These are phyloP conservation scores for Triadica sebifera DNA, from an alignment of 345 rosid genomes.

Conservation along the genomic window DNA sequence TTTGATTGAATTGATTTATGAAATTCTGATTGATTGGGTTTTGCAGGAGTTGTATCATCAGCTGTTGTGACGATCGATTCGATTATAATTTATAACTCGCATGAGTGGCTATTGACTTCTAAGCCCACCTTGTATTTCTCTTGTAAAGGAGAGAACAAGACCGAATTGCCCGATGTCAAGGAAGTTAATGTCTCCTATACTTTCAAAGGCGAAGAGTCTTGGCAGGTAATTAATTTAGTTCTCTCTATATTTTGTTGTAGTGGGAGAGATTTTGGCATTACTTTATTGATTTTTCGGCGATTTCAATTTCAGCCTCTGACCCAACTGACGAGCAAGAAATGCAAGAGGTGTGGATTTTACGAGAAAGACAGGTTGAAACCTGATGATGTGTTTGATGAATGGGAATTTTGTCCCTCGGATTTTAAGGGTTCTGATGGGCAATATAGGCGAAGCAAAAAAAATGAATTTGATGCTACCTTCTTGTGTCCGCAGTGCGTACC, in stretches of 20 bases:
- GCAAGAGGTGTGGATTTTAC: constrained; percentile 95
- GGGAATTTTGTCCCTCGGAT: constrained; percentile 90
- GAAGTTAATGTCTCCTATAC: constrained; percentile 21
- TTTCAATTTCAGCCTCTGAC: constrained; percentile 59
- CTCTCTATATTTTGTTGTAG: background rate
- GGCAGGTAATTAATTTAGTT: constrained; percentile 16
- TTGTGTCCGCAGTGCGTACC: constrained; percentile 54
- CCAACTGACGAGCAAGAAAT: constrained; percentile 50
- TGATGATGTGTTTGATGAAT: constrained; percentile 74
- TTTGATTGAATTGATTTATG: background rate
- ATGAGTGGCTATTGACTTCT: constrained; percentile 15
- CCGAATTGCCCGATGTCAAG: constrained; percentile 28
- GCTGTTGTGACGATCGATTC: constrained; percentile 27
- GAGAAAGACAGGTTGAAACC: constrained; percentile 52
- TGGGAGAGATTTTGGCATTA: background rate
- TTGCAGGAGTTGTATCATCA: constrained; percentile 19
- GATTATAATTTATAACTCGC: constrained; percentile 26
- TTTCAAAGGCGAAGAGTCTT: constrained; percentile 34
- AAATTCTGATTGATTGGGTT: background rate
- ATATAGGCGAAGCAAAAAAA: constrained; percentile 41
- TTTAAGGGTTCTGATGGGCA: constrained; percentile 53
- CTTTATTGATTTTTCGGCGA: background rate
- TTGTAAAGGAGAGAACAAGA: constrained; percentile 27
- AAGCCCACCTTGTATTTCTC: constrained; percentile 30
- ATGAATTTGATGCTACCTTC: constrained; percentile 68